These are phyloP conservation scores for Cicer pinnatifidum DNA, from an alignment of 306 rosid genomes.

Conservation along the genomic window DNA sequence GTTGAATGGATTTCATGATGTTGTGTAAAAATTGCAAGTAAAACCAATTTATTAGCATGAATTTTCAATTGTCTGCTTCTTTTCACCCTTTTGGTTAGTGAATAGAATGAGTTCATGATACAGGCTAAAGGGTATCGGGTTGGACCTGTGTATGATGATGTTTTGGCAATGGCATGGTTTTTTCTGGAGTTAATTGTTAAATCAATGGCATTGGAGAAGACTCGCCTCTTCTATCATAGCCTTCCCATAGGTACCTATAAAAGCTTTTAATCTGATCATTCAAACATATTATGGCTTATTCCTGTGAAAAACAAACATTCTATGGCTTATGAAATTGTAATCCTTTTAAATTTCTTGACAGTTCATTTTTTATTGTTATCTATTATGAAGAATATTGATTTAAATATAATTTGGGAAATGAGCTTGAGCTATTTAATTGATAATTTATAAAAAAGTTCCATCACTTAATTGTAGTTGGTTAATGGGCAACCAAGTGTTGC, in stretches of 20 bases:
- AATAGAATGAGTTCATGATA: slow-evolving; percentile 45
- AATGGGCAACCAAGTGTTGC: neutral
- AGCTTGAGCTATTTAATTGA: neutral
- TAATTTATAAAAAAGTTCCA: neutral
- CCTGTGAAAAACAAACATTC: neutral
- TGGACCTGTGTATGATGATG: slow-evolving; percentile 99
- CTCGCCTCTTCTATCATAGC: slow-evolving; percentile 88
- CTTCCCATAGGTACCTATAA: slow-evolving; percentile 77
- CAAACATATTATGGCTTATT: neutral
- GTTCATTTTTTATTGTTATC: neutral
- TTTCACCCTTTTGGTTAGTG: slow-evolving; percentile 34
- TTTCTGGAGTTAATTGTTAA: slow-evolving; percentile 97
- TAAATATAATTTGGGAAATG: slow-evolving; percentile 3
- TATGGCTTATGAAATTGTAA: neutral
- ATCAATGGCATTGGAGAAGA: slow-evolving; percentile 96
- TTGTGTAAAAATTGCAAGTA: slow-evolving; percentile 15
- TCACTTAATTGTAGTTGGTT: neutral
- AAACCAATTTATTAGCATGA: slow-evolving; percentile 22
- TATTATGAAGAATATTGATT: slow-evolving; percentile 18
- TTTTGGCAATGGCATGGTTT: slow-evolving; percentile 99
- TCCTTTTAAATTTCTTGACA: neutral
- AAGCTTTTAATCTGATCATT: slow-evolving; percentile 25
- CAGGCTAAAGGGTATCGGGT: slow-evolving; percentile 99
- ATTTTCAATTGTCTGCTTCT: slow-evolving; percentile 36
- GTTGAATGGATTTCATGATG: slow-evolving; percentile 31